Evolutionary conservation across 805 yeast genomes (phyloP).

Genomic region (Ogataea naganishii): DNA sequence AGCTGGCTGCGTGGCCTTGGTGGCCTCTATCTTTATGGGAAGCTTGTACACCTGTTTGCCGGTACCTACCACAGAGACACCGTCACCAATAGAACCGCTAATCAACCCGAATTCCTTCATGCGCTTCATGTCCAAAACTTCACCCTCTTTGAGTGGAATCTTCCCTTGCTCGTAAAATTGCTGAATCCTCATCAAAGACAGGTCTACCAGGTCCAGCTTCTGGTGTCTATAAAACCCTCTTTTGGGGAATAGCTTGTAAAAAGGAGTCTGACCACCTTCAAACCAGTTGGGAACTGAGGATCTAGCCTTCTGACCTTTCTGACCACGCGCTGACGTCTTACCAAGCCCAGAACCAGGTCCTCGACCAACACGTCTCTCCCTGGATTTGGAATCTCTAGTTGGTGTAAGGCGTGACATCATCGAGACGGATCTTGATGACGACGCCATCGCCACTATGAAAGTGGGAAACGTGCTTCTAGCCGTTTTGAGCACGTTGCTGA

Average conservation of each 20-base stretch:
- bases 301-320: slow-evolving; percentile 97
- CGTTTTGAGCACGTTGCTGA: slow-evolving; percentile 7
- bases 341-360: slow-evolving; percentile 93
- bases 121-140: slow-evolving; percentile 62
- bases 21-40: slow-evolving; percentile 72
- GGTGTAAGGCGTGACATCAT: slow-evolving; percentile 50
- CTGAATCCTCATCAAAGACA: slow-evolving; percentile 65
- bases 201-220: slow-evolving; percentile 39
- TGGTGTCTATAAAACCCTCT: slow-evolving; percentile 72
- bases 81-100: slow-evolving; percentile 64
- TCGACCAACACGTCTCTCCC: slow-evolving; percentile 78
- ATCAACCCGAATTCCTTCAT: slow-evolving; percentile 71
- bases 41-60: slow-evolving; percentile 43
- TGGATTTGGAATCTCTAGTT: slow-evolving; percentile 49
- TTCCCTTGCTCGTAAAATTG: slow-evolving; percentile 63
- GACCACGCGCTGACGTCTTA: slow-evolving; percentile 95
- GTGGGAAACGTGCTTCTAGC: too few relatives aligned
- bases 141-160: slow-evolving; percentile 47
- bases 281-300: slow-evolving; percentile 86
- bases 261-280: slow-evolving; percentile 99
- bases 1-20: slow-evolving; percentile 70
- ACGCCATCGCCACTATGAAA: background rate
- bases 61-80: slow-evolving; percentile 72
- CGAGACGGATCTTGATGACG: slow-evolving; percentile 23
- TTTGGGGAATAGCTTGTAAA: slow-evolving; percentile 76